A percentile compares a stretch with the other conserved stretches of the same genome.
Conservation (phyloP, 495 filamentous ascomycete genomes). For the Penicillium verhagenii region DNA sequence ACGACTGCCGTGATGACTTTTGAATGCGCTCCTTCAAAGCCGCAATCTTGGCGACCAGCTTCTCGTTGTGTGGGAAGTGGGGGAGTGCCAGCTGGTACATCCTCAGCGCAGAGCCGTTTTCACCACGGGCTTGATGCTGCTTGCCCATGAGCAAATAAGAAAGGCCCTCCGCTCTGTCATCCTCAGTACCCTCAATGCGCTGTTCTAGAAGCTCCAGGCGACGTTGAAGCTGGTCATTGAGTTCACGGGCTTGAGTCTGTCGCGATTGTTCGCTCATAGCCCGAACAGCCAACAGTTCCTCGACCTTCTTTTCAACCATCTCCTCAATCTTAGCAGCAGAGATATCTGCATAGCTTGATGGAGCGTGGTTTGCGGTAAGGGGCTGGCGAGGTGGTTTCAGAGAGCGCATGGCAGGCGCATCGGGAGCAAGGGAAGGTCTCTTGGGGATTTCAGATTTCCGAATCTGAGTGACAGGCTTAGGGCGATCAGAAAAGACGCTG, state of each 20-base stretch:
- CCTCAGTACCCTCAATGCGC: conserved; percentile 73
- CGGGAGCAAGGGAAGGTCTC: conserved; percentile 42
- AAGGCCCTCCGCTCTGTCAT: conserved; percentile 73
- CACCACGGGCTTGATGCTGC: conserved; percentile 80
- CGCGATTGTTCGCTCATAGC: conserved; percentile 49
- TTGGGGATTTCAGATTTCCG: conserved; percentile 40
- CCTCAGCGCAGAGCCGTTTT: conserved; percentile 72
- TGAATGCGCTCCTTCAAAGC: conserved; percentile 62
- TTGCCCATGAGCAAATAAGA: conserved; percentile 87
- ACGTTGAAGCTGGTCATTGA: conserved; percentile 74
- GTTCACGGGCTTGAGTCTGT: conserved; percentile 51
- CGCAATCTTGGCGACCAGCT: conserved; percentile 75
- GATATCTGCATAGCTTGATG: conserved; percentile 40
- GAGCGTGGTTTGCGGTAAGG: conserved; percentile 29
- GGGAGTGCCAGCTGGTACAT: conserved; percentile 85
- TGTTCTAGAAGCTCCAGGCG: conserved; percentile 82
- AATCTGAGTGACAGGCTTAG: conserved; percentile 36
- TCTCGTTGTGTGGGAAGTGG: conserved; percentile 84
- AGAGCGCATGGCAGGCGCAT: conserved; percentile 25
- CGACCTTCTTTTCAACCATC: conserved; percentile 86
- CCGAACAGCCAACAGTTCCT: conserved; percentile 77
- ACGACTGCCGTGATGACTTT: conserved; percentile 20
- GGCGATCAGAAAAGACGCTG: conserved; percentile 74
- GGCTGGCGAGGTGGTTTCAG: conserved; percentile 29
- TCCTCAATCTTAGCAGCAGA: conserved; percentile 83